Evolutionary conservation across 306 rosid genomes (phyloP).

Genomic region (Crotalaria pallida): DNA sequence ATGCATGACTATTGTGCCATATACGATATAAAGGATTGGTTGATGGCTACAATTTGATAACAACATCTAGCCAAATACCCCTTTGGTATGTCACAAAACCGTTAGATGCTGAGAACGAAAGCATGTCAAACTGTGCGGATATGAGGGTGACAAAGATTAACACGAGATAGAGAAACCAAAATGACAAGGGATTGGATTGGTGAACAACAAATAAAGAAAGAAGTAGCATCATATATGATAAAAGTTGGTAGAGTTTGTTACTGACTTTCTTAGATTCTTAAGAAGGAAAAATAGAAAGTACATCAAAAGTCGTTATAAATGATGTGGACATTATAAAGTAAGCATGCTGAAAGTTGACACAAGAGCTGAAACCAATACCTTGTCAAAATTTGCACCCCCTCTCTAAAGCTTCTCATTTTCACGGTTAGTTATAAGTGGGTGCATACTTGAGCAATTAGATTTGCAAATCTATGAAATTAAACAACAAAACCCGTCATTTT

Average conservation of each 20-base stretch:
- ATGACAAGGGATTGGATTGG: constrained; percentile 39
- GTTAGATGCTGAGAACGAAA: constrained; percentile 34
- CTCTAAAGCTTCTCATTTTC: constrained; percentile 29
- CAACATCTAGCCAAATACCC: neutral
- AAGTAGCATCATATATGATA: neutral
- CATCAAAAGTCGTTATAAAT: constrained; percentile 14
- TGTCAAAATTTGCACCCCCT: constrained; percentile 32
- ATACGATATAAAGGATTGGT: neutral
- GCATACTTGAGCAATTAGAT: constrained; percentile 14
- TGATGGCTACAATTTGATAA: constrained; percentile 19
- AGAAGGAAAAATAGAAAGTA: neutral
- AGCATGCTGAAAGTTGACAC: constrained; percentile 25
- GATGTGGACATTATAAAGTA: neutral
- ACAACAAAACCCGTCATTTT: neutral
- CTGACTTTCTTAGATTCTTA: constrained; percentile 32
- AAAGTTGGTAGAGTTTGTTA: constrained; percentile 75
- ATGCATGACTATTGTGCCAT: neutral
- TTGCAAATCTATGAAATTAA: neutral
- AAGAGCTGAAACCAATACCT: constrained; percentile 27
- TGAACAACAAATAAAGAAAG: constrained; percentile 41
- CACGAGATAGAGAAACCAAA: neutral
- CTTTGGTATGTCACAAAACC: constrained; percentile 19
- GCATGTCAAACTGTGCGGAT: constrained; percentile 10
- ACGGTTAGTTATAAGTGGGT: constrained; percentile 57
- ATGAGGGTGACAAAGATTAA: constrained; percentile 10